Evolutionary conservation across 331 rosid genomes (phyloP).

Genomic region (Arachis monticola): DNA sequence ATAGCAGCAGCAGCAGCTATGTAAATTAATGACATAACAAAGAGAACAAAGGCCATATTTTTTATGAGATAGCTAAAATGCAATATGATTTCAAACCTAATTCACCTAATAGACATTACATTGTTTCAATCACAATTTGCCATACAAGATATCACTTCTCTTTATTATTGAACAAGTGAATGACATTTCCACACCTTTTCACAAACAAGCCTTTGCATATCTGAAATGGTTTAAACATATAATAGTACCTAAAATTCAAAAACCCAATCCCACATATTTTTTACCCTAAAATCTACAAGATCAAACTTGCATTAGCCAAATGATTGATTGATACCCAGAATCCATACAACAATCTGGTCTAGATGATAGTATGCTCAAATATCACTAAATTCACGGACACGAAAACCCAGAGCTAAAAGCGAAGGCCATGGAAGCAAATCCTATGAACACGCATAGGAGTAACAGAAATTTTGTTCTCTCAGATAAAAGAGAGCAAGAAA

Average conservation of each 20-base stretch:
- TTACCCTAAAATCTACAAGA: background rate
- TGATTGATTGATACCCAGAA: background rate
- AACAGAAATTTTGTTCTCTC: background rate
- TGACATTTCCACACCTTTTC: background rate
- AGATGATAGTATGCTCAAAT: background rate
- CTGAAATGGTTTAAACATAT: background rate
- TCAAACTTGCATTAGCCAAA: background rate
- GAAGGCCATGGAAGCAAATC: background rate
- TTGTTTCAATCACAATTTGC: background rate
- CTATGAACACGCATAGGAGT: background rate
- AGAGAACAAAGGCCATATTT: background rate
- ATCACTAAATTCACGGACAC: background rate
- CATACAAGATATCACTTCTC: background rate
- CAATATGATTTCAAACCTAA: background rate
- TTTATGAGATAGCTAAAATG: too few species aligned
- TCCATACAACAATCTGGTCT: background rate
- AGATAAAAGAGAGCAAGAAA: conserved; percentile 4
- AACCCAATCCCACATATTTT: background rate
- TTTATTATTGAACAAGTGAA: conserved; percentile 8
- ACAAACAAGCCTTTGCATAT: conserved; percentile 14
- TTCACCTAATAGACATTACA: background rate
- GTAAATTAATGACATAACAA: conserved; percentile 1
- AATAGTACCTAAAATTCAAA: background rate
- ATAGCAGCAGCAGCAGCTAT: background rate
- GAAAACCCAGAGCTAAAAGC: too few species aligned